phyloP scores from a whole-genome alignment of 2,329 filamentous ascomycete species.

The Fusarium sp. region DNA sequence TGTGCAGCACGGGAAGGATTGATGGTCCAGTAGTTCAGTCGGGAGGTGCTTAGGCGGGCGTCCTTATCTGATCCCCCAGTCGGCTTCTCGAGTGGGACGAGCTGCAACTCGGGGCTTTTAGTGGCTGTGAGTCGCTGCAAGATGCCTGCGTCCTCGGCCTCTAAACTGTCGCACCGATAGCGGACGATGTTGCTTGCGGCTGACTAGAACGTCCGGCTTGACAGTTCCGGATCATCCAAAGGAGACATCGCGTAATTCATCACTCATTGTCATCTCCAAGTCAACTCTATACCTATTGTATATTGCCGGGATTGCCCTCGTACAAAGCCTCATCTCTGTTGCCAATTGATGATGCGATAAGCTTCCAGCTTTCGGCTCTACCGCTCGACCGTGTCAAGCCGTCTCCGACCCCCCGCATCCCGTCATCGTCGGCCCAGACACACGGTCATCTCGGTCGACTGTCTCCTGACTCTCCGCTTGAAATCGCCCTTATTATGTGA shows the following conservation, averaged over 20 bases:
- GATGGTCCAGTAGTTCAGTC: conserved; percentile 21
- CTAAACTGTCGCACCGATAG: conserved; percentile 28
- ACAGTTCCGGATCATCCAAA: background rate
- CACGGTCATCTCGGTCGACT: conserved; percentile 32
- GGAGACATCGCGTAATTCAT: conserved; percentile 8
- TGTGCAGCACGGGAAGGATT: conserved; percentile 5
- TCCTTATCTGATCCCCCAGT: conserved; percentile 33
- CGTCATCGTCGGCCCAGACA: conserved; percentile 40
- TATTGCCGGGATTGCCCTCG: background rate
- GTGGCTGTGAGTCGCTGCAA: conserved; percentile 14
- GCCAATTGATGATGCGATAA: conserved; percentile 24
- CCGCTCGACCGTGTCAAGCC: conserved; percentile 33
- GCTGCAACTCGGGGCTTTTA: conserved; percentile 7
- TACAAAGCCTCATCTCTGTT: background rate
- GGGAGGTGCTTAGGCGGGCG: conserved; percentile 10
- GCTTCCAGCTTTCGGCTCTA: conserved; percentile 18
- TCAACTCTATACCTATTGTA: background rate
- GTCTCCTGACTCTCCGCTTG: conserved; percentile 30
- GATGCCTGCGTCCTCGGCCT: background rate
- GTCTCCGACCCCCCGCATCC: conserved; percentile 39
- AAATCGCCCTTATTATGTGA: conserved; percentile 39
- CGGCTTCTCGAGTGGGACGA: conserved; percentile 30
- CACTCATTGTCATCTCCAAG: background rate
- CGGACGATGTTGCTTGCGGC: conserved; percentile 22
- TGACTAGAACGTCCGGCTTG: background rate